phyloP scores from a whole-genome alignment of 495 filamentous ascomycete genomes.

The Penicillium coffeae region DNA sequence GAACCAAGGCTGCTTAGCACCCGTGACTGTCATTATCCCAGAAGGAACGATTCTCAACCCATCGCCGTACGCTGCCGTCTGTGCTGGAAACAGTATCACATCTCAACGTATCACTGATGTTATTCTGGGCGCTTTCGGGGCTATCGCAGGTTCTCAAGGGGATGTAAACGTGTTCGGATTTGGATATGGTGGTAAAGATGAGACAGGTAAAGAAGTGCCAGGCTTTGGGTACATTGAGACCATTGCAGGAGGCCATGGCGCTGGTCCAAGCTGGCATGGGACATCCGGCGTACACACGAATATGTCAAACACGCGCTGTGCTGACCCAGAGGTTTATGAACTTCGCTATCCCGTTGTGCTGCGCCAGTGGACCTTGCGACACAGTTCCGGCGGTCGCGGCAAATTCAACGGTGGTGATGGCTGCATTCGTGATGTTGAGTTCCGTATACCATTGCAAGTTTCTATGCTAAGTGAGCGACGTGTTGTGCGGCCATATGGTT shows the following conservation, averaged over 20 bases:
- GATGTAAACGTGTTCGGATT: constrained; percentile 66
- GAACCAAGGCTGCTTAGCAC: constrained; percentile 85
- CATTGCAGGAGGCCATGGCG: constrained; percentile 79
- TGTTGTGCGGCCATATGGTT: constrained; percentile 79
- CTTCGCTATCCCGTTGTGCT: constrained; percentile 78
- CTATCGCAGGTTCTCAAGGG: constrained; percentile 79
- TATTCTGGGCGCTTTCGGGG: constrained; percentile 75
- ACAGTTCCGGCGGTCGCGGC: constrained; percentile 53
- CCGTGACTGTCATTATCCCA: constrained; percentile 76
- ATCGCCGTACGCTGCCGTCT: constrained; percentile 70
- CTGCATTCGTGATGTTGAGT: constrained; percentile 30
- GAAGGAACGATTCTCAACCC: constrained; percentile 72
- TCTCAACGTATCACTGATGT: constrained; percentile 81
- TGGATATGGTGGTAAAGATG: constrained; percentile 28
- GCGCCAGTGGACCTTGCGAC: constrained; percentile 69
- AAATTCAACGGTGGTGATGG: constrained; percentile 34
- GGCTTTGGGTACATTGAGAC: constrained; percentile 89
- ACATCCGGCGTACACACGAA: constrained; percentile 80
- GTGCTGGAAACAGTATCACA: constrained; percentile 82
- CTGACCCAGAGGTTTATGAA: constrained; percentile 87
- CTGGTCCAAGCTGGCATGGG: constrained; percentile 76
- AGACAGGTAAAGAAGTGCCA: constrained; percentile 22
- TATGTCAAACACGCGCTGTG: constrained; percentile 94
- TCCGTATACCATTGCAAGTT: constrained; percentile 59
- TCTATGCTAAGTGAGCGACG: constrained; percentile 79